Conservation (phyloP, 2,329 filamentous ascomycete species). For the Aureobasidium sp. region DNA sequence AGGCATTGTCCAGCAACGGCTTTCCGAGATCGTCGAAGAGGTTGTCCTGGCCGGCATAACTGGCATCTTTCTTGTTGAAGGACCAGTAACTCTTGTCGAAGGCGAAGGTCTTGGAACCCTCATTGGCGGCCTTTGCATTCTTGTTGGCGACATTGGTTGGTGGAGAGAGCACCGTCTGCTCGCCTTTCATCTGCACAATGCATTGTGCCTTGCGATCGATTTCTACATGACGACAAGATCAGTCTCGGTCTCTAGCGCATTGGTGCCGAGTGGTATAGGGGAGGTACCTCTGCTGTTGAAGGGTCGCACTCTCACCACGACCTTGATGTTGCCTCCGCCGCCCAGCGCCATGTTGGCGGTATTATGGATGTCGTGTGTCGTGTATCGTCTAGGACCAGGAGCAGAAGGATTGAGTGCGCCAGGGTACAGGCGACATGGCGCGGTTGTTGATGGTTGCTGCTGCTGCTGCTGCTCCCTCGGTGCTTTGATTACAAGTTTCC, state of each 20-base stretch:
- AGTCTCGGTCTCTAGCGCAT: not conserved
- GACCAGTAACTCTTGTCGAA: constrained; percentile 99
- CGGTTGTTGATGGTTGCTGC: not conserved
- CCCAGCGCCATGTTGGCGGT: constrained; percentile 51
- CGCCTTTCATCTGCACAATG: constrained; percentile 92
- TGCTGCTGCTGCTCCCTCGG: not conserved
- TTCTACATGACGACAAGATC: constrained; percentile 49
- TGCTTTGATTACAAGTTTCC: not conserved
- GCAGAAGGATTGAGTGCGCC: not conserved
- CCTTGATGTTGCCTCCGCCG: constrained; percentile 96
- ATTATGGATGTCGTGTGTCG: not conserved
- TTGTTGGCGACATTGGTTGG: constrained; percentile 60
- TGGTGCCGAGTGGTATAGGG: not conserved
- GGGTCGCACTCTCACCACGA: constrained; percentile 91
- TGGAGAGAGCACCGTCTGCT: constrained; percentile 76
- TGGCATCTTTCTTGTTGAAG: constrained; percentile 70
- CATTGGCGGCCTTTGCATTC: constrained; percentile 53
- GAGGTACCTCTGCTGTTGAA: constrained; percentile 84
- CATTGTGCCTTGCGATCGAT: constrained; percentile 87
- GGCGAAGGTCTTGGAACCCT: constrained; percentile 75
- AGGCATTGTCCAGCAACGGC: constrained; percentile 93
- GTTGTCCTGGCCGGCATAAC: constrained; percentile 85
- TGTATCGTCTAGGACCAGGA: not conserved
- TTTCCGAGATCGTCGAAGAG: constrained; percentile 81
- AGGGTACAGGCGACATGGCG: not conserved